phyloP scores from a whole-genome alignment of 257 asterid species.

The Coffea eugenioides region DNA sequence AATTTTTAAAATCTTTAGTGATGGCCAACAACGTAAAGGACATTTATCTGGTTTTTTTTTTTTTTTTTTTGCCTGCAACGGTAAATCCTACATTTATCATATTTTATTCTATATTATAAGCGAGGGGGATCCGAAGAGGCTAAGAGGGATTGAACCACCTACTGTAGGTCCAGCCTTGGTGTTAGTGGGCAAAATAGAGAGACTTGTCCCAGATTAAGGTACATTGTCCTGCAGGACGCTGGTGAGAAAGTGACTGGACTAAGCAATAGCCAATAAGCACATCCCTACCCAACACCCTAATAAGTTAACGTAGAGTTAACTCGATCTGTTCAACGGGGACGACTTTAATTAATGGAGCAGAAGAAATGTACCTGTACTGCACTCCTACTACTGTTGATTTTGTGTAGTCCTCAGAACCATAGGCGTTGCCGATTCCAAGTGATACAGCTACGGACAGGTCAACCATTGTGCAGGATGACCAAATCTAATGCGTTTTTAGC shows the following conservation, averaged over 20 bases:
- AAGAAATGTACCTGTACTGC: not conserved
- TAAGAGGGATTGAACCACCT: too few species aligned
- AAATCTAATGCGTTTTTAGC: not conserved
- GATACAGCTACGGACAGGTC: not conserved
- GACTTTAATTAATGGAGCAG: not conserved
- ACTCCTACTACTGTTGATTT: too few species aligned
- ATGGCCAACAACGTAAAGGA: too few species aligned
- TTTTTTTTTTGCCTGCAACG: too few species aligned
- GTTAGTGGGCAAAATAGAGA: not conserved
- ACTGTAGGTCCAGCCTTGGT: not conserved
- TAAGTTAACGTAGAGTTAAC: not conserved
- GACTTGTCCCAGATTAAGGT: not conserved
- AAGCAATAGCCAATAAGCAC: not conserved
- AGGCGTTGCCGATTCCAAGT: too few species aligned
- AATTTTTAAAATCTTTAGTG: too few species aligned
- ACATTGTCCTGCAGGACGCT: not conserved
- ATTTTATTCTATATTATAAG: too few species aligned
- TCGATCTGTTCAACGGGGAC: not conserved
- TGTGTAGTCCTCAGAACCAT: too few species aligned
- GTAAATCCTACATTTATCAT: too few species aligned
- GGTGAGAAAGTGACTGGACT: not conserved
- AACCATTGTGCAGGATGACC: not conserved
- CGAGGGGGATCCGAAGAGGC: too few species aligned
- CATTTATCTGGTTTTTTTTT: too few species aligned
- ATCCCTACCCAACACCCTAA: not conserved